Base-by-base conservation (phyloP, 192 early-diverging fungal species). In the Coemansia sp. region DNA sequence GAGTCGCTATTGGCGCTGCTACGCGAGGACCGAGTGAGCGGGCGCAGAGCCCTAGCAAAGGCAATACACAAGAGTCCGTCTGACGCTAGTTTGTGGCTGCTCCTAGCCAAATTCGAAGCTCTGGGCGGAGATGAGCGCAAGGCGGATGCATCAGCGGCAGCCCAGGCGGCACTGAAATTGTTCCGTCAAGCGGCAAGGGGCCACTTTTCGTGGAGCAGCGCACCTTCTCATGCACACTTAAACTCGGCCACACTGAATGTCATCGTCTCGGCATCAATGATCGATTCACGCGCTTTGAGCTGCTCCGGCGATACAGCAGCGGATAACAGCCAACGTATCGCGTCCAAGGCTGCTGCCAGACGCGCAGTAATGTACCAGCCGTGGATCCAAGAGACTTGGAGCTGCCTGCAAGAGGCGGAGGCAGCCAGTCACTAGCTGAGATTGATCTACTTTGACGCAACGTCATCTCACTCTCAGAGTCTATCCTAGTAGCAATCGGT, bases 341-440 rank as follows among this genome's bases (percentile, higher is more conserved):
- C 24, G 13, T 69, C 38, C 11, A n/a, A 12, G 49, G 18, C 63
- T 6, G 80, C 80, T 5, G 80, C 71, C 37, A 58, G 59, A 16
- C 55, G 65, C 22, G 74, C 80, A 1, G 69, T 82, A 12, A 66
- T 70, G 47, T 75, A 76, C 47, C 67, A 73, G 49, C 80, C 80
- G 24, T 82, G 80, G 80, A 43, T 60, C n/a, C 55, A 55, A 4
- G 65, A 68, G 2, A 49, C 69, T 12, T 74, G 77, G 73, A 45
- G 20, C 18, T 67, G 61, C 64, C 27, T 29, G 30, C 37, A 59
- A 32, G 40, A 68, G 3, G 24, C 13, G 2, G 50, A 52, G 24
- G 50, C 50, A 13, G 50, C 50, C 50, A 52, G 50, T 11, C 50
- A 4, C 50, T 29, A 52, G 12, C 50, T 52, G 50, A 13, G 50